Evolutionary conservation across 495 filamentous ascomycete genomes (phyloP).

Genomic region (Penicillium coprophilum): DNA sequence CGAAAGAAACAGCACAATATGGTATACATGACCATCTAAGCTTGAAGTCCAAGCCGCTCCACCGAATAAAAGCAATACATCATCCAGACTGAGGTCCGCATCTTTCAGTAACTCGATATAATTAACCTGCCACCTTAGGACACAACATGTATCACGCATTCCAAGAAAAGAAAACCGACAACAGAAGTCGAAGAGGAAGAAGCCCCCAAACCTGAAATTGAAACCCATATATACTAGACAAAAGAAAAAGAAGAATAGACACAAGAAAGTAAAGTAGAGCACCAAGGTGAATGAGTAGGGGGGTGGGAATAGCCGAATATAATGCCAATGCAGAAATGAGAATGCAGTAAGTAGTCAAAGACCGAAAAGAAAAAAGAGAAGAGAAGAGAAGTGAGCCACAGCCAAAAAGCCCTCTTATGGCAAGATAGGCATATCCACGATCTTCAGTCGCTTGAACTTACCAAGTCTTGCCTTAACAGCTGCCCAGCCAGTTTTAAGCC

Average conservation of each 20-base stretch:
- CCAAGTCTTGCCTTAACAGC: constrained; percentile 59
- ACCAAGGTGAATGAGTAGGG: constrained; percentile 5
- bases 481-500: constrained; percentile 64
- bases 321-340: constrained; percentile 2
- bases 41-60: not conserved
- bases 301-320: not conserved
- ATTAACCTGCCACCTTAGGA: not conserved
- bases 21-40: not conserved
- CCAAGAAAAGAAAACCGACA: constrained; percentile 7
- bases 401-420: constrained; percentile 18
- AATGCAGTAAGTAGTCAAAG: constrained; percentile 10
- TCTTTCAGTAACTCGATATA: not conserved
- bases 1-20: not conserved
- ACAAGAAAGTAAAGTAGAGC: constrained; percentile 15
- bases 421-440: constrained; percentile 27
- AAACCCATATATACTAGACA: constrained; percentile 36
- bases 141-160: constrained; percentile 11
- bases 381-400: not conserved
- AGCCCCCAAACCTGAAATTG: constrained; percentile 20
- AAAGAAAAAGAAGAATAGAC: constrained; percentile 20
- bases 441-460: constrained; percentile 41
- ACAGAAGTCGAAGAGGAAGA: constrained; percentile 13
- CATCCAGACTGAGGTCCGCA: not conserved
- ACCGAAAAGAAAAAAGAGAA: constrained; percentile 8
- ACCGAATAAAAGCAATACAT: not conserved